Evolutionary conservation across 495 filamentous ascomycete species (phyloP).

Genomic region (Hypoxylon subgilvum): DNA sequence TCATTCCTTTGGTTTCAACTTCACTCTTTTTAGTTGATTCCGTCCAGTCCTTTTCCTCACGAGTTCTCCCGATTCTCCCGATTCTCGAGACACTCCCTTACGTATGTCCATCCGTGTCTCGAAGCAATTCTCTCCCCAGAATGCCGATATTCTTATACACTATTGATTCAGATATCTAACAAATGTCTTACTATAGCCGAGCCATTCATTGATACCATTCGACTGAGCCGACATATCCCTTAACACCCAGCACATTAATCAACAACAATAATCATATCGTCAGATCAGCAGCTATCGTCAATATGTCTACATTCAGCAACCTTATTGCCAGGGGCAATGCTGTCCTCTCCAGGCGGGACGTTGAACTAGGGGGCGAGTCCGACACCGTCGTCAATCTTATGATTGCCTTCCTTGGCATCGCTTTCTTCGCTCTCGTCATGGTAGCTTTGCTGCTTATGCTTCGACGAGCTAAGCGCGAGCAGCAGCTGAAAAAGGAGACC

Average conservation of each 20-base stretch:
- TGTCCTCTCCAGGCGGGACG: constrained; percentile 43
- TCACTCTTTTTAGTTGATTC: constrained; percentile 77
- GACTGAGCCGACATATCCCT: constrained; percentile 27
- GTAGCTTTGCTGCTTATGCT: constrained; percentile 72
- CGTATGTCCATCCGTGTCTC: constrained; percentile 41
- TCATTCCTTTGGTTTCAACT: constrained; percentile 68
- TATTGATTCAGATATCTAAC: constrained; percentile 38
- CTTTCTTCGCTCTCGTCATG: constrained; percentile 70
- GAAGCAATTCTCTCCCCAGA: constrained; percentile 10
- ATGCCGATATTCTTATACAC: constrained; percentile 2
- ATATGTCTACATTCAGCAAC: constrained; percentile 56
- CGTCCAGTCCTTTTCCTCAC: constrained; percentile 56
- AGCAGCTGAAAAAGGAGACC: constrained; percentile 56
- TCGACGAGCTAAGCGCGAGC: constrained; percentile 59
- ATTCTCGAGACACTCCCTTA: constrained; percentile 44
- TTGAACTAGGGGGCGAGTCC: constrained; percentile 49
- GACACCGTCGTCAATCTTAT: constrained; percentile 70
- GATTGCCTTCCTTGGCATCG: constrained; percentile 78
- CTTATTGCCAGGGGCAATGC: constrained; percentile 59
- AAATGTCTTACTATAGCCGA: constrained; percentile 28
- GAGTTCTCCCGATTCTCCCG: constrained; percentile 40
- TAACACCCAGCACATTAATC: constrained; percentile 16
- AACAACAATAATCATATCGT: constrained; percentile 25
- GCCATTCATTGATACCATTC: constrained; percentile 33
- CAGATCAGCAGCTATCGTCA: constrained; percentile 30